phyloP scores from a whole-genome alignment of 805 yeast species.

The Spencermartinsiella europaea region DNA sequence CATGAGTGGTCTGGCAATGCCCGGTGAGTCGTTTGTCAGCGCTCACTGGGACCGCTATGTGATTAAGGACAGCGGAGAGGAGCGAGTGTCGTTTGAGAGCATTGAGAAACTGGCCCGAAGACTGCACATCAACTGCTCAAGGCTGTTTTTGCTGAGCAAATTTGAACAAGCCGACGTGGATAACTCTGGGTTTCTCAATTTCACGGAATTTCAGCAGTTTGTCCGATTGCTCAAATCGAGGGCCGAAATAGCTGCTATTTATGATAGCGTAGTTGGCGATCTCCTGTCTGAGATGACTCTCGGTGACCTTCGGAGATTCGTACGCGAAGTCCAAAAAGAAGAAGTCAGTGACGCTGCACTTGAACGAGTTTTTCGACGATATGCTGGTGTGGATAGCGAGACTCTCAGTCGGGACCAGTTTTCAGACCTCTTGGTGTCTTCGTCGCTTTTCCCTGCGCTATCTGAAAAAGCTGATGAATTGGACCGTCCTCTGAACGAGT shows the following conservation, averaged over 20 bases:
- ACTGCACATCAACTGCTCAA: conserved; percentile 67
- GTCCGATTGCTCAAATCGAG: conserved; percentile 64
- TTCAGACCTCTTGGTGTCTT: conserved; percentile 35
- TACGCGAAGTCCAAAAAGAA: conserved; percentile 47
- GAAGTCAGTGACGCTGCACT: conserved; percentile 28
- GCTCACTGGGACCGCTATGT: conserved; percentile 58
- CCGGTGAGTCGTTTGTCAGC: conserved; percentile 56
- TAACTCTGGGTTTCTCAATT: conserved; percentile 49
- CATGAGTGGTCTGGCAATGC: conserved; percentile 56
- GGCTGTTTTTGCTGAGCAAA: conserved; percentile 41
- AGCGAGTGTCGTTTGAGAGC: conserved; percentile 51
- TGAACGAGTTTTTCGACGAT: conserved; percentile 36
- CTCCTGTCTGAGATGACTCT: conserved; percentile 14
- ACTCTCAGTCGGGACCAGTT: conserved; percentile 30
- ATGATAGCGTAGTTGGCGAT: conserved; percentile 31
- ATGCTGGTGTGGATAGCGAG: conserved; percentile 21
- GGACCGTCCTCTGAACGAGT: conserved; percentile 70
- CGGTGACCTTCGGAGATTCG: conserved; percentile 40
- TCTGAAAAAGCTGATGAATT: conserved; percentile 35
- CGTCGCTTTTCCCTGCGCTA: conserved; percentile 23
- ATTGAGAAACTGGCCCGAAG: conserved; percentile 59
- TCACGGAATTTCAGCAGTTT: conserved; percentile 69
- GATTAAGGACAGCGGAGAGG: conserved; percentile 23
- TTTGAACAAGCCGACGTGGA: conserved; percentile 53
- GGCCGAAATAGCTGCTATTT: conserved; percentile 53